Conservation (phyloP, 768 basidiomycete genomes). For the Pulveroboletus sp. region DNA sequence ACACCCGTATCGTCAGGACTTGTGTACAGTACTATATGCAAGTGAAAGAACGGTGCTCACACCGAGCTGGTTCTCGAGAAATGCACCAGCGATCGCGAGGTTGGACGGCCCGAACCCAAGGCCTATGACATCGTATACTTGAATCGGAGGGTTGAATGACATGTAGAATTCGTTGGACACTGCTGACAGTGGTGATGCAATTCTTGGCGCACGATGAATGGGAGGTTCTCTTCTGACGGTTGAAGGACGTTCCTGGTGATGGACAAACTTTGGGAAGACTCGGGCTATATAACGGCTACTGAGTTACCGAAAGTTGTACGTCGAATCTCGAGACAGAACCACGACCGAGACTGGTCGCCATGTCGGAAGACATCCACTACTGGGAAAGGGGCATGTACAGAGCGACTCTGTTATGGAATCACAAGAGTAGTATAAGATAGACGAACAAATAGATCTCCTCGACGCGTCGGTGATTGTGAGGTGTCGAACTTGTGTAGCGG, state of each 20-base stretch:
- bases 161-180: slow-evolving; percentile 1
- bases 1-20: background rate
- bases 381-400: background rate
- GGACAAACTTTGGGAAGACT: background rate
- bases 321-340: background rate
- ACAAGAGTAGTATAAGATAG: too few species aligned
- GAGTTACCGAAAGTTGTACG: background rate
- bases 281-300: background rate
- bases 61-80: slow-evolving; percentile 36
- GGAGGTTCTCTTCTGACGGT: background rate
- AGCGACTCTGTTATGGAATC: too few species aligned
- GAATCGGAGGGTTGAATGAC: background rate
- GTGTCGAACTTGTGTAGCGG: too few species aligned
- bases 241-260: background rate
- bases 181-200: background rate
- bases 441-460: too few species aligned
- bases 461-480: too few species aligned
- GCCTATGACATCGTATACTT: slow-evolving; percentile 42
- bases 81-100: slow-evolving; percentile 45
- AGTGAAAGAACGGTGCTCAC: slow-evolving; percentile 6
- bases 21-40: background rate
- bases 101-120: slow-evolving; percentile 53
- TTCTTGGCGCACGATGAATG: background rate
- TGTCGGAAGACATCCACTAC: background rate
- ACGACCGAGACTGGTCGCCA: background rate